Evolutionary conservation across 2,329 filamentous ascomycete species (phyloP).

Genomic region (Geoglossum cookeanum): DNA sequence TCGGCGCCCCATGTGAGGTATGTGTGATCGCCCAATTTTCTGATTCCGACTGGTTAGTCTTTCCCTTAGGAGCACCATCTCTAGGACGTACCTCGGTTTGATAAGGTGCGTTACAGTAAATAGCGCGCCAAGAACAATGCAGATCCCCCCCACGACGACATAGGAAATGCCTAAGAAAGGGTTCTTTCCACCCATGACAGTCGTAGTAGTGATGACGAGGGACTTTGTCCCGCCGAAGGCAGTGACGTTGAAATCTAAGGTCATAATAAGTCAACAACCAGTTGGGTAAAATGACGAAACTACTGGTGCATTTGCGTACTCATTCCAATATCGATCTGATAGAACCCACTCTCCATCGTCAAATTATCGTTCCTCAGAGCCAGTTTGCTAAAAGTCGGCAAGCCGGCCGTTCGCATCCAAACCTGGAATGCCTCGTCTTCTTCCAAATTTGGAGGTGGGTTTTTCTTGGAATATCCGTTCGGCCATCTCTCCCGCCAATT

Average conservation of each 20-base stretch:
- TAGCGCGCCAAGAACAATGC: conserved; percentile 67
- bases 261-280: not conserved
- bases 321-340: conserved; percentile 57
- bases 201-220: conserved; percentile 72
- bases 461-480: conserved; percentile 44
- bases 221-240: conserved; percentile 76
- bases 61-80: not conserved
- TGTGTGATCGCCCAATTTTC: conserved; percentile 94
- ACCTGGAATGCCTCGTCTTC: conserved; percentile 78
- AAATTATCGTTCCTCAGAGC: conserved; percentile 61
- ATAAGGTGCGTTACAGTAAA: conserved; percentile 86
- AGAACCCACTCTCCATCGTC: conserved; percentile 49
- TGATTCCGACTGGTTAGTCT: conserved; percentile 19
- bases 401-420: conserved; percentile 94
- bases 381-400: conserved; percentile 89
- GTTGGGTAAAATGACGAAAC: too few relatives aligned
- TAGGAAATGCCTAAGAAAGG: conserved; percentile 94
- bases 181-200: conserved; percentile 87
- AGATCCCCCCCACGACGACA: conserved; percentile 81
- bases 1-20: conserved; percentile 92
- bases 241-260: conserved; percentile 57
- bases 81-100: conserved; percentile 54
- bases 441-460: conserved; percentile 51
- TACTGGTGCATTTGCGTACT: conserved; percentile 35
- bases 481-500: conserved; percentile 65